Conservation (phyloP, 441 rosid genomes). For the Populus hybrid region DNA sequence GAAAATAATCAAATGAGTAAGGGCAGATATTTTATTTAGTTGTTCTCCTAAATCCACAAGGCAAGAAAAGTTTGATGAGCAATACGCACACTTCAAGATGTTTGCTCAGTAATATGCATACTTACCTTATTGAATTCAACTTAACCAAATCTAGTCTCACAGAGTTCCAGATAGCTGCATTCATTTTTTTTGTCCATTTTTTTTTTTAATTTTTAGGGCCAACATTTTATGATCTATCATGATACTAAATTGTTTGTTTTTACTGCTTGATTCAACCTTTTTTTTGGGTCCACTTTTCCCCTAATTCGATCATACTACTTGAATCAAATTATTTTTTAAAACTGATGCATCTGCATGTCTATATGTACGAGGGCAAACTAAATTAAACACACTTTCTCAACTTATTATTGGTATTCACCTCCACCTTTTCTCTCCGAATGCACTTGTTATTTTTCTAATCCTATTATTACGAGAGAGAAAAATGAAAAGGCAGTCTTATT, state of each 20-base stretch:
- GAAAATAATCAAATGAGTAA: background rate
- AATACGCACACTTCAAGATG: background rate
- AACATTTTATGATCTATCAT: background rate
- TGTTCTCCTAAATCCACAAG: background rate
- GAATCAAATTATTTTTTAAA: background rate
- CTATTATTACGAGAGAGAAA: background rate
- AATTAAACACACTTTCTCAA: background rate
- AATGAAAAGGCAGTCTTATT: background rate
- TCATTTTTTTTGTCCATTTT: background rate
- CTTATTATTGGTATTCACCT: background rate
- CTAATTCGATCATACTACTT: background rate
- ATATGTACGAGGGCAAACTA: background rate
- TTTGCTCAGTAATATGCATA: background rate
- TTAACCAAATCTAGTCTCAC: background rate
- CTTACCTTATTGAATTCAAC: background rate
- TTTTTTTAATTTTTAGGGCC: background rate
- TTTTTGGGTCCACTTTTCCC: background rate
- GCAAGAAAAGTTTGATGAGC: background rate
- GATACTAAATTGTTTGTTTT: background rate
- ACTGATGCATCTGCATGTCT: background rate
- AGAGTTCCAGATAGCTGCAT: background rate
- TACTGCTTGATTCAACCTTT: background rate
- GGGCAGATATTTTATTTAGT: background rate
- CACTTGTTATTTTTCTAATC: slow-evolving; percentile 1
- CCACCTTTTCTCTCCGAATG: background rate